Conservation (phyloP, 257 asterid species). For the Solanum etuberosum region DNA sequence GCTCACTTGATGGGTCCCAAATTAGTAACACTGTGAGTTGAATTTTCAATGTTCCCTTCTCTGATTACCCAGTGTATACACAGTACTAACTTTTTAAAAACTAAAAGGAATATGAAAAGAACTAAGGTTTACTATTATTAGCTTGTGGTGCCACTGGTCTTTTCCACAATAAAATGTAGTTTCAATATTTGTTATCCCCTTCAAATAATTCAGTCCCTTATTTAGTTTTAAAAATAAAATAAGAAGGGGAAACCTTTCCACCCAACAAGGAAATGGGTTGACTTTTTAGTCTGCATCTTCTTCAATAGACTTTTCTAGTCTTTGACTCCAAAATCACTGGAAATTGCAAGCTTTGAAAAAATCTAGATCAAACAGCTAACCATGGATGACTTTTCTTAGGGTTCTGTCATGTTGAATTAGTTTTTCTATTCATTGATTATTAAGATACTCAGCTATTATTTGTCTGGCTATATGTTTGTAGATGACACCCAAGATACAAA, state of each 20-base stretch:
- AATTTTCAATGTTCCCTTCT: neutral
- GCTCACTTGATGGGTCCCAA: neutral
- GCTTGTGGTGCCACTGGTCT: neutral
- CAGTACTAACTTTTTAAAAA: neutral
- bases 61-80: neutral
- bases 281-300: neutral
- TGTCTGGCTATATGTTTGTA: neutral
- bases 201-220: neutral
- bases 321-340: neutral
- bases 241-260: neutral
- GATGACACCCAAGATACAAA: neutral
- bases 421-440: neutral
- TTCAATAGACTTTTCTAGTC: neutral
- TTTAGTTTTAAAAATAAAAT: neutral
- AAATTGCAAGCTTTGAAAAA: neutral
- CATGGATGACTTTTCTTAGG: neutral
- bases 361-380: neutral
- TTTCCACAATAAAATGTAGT: neutral
- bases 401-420: neutral
- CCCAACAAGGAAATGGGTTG: neutral
- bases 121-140: neutral
- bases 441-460: neutral
- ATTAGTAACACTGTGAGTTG: neutral
- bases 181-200: neutral
- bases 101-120: neutral